Evolutionary conservation across 306 rosid genomes (phyloP).

Genomic region (Acacia acuminata): DNA sequence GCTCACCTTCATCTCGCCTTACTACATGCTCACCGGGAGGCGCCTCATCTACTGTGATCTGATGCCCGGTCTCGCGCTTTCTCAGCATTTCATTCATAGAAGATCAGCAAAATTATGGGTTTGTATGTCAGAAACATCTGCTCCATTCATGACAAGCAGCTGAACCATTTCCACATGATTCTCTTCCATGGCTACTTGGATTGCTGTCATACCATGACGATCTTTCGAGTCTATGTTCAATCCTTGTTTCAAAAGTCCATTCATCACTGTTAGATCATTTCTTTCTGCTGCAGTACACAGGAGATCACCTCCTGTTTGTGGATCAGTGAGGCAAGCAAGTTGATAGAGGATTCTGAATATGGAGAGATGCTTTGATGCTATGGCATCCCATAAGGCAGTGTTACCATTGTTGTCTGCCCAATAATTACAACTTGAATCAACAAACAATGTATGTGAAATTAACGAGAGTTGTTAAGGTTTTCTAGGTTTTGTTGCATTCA

Average conservation of each 20-base stretch:
- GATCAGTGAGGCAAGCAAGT: constrained; percentile 47
- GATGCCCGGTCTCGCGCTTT: constrained; percentile 60
- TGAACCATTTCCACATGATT: constrained; percentile 62
- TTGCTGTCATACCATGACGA: constrained; percentile 44
- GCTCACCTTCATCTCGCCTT: constrained; percentile 35
- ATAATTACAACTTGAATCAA: constrained; percentile 17
- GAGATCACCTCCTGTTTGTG: constrained; percentile 55
- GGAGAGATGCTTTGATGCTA: constrained; percentile 64
- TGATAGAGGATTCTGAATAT: constrained; percentile 67
- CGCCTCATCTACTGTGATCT: constrained; percentile 49
- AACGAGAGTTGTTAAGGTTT: not conserved
- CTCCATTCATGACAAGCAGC: constrained; percentile 68
- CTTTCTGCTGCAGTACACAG: constrained; percentile 67
- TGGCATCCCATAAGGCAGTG: constrained; percentile 83
- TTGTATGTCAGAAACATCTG: constrained; percentile 39
- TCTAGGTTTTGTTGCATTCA: not conserved
- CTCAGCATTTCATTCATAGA: constrained; percentile 51
- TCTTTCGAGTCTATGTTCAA: constrained; percentile 61
- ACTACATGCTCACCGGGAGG: constrained; percentile 28
- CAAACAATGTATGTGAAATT: not conserved
- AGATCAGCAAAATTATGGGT: constrained; percentile 35
- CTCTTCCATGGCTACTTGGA: constrained; percentile 60
- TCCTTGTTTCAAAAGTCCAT: constrained; percentile 64
- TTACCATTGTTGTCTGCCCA: constrained; percentile 61
- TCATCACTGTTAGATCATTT: constrained; percentile 49